phyloP scores from a whole-genome alignment of 768 basidiomycete genomes.

The Suillus variegatus region DNA sequence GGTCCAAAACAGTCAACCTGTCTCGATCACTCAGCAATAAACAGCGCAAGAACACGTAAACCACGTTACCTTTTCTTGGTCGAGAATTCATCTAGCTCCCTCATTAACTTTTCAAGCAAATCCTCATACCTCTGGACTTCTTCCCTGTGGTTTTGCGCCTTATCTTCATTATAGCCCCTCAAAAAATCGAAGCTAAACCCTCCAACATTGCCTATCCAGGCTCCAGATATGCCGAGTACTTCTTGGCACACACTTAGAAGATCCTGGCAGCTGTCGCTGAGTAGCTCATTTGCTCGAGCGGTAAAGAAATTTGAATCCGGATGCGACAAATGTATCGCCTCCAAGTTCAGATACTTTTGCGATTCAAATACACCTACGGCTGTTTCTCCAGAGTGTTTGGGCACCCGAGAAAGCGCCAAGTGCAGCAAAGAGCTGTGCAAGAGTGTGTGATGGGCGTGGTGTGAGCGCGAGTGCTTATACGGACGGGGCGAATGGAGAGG shows the following conservation, averaged over 20 bases:
- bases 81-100: constrained; percentile 47
- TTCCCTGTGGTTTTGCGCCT: constrained; percentile 32
- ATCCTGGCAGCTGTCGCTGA: constrained; percentile 55
- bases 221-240: constrained; percentile 41
- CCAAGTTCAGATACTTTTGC: constrained; percentile 68
- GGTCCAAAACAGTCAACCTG: constrained; percentile 53
- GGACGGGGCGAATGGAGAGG: constrained; percentile 12
- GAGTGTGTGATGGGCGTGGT: constrained; percentile 34
- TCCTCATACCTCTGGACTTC: constrained; percentile 39
- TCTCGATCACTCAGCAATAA: constrained; percentile 23
- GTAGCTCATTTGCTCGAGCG: constrained; percentile 41
- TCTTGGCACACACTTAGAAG: constrained; percentile 46
- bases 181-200: constrained; percentile 40
- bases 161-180: constrained; percentile 29
- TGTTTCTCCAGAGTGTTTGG: constrained; percentile 39
- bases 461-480: constrained; percentile 20
- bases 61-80: constrained; percentile 48
- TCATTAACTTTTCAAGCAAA: constrained; percentile 37
- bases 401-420: constrained; percentile 32
- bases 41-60: background rate
- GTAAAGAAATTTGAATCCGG: constrained; percentile 47
- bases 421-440: constrained; percentile 43
- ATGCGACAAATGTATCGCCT: constrained; percentile 53
- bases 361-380: constrained; percentile 76
- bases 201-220: constrained; percentile 51